phyloP scores from a whole-genome alignment of 345 rosid species.

The Carallia pectinifolia region DNA sequence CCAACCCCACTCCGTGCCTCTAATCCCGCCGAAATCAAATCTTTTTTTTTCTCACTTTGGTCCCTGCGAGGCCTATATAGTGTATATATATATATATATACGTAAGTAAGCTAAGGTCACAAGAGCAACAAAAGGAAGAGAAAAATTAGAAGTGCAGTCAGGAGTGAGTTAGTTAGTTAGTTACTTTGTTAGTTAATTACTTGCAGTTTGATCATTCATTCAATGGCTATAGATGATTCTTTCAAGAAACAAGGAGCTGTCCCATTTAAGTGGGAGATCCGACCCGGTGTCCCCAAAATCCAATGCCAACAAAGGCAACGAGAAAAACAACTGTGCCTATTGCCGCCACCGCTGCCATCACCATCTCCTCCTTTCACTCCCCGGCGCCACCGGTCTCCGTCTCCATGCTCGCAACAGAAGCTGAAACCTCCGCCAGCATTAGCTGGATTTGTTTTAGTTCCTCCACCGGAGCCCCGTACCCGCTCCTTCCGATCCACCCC shows the following conservation, averaged over 20 bases:
- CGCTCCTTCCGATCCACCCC: conserved; percentile 63
- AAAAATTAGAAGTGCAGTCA: no score
- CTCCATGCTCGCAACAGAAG: conserved; percentile 31
- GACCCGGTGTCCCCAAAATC: conserved; percentile 88
- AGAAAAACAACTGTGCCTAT: background rate
- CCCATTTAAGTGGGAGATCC: conserved; percentile 97
- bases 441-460: conserved; percentile 24
- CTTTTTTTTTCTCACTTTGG: background rate
- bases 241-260: conserved; percentile 71
- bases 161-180: no score
- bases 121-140: no score
- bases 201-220: background rate
- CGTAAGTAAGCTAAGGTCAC: no score
- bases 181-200: background rate
- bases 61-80: background rate
- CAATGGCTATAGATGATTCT: conserved; percentile 60
- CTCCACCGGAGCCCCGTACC: conserved; percentile 39
- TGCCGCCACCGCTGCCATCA: conserved; percentile 29
- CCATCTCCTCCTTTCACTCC: conserved; percentile 25
- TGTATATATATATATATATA: no score
- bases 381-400: background rate
- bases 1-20: conserved; percentile 51
- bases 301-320: conserved; percentile 26
- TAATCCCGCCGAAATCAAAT: conserved; percentile 40
- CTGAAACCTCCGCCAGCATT: conserved; percentile 64